Percentiles rank a stretch among this genome's conserved stretches.
phyloP scores from a whole-genome alignment of 1,139 yeast species.

The Yamadazyma membranifaciens region DNA sequence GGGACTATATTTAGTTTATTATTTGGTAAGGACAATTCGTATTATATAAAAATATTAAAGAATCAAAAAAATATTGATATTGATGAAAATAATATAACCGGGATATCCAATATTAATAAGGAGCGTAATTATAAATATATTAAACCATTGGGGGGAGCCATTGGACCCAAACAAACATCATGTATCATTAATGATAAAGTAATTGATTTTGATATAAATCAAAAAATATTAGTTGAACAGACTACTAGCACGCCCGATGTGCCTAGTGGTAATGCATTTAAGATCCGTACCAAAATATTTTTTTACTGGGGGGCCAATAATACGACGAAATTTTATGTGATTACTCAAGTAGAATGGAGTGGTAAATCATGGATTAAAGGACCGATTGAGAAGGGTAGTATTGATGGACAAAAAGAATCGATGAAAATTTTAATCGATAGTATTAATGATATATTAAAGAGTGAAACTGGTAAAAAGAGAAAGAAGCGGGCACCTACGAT shows the following conservation, averaged over 20 bases:
- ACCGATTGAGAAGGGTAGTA: slow-evolving; percentile 86
- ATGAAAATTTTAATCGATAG: slow-evolving; percentile 60
- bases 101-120: slow-evolving; percentile 26
- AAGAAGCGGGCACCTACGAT: slow-evolving; percentile 9
- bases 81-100: slow-evolving; percentile 48
- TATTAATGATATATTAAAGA: slow-evolving; percentile 45
- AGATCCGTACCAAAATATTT: slow-evolving; percentile 64
- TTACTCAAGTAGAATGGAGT: slow-evolving; percentile 80
- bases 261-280: slow-evolving; percentile 85
- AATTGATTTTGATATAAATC: slow-evolving; percentile 60
- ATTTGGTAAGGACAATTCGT: slow-evolving; percentile 71
- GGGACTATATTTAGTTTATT: slow-evolving; percentile 72
- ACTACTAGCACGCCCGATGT: slow-evolving; percentile 87
- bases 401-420: slow-evolving; percentile 83
- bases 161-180: slow-evolving; percentile 93
- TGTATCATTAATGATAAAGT: slow-evolving; percentile 76
- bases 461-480: slow-evolving; percentile 11
- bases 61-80: slow-evolving; percentile 75
- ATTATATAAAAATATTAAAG: slow-evolving; percentile 53
- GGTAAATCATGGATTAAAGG: slow-evolving; percentile 94
- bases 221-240: slow-evolving; percentile 59
- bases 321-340: slow-evolving; percentile 58
- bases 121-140: slow-evolving; percentile 66
- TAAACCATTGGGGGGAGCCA: slow-evolving; percentile 78
- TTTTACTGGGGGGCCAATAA: slow-evolving; percentile 79